phyloP scores from a whole-genome alignment of 1,284 basidiomycete genomes.

The Ceratorhiza oryzae-sativae region DNA sequence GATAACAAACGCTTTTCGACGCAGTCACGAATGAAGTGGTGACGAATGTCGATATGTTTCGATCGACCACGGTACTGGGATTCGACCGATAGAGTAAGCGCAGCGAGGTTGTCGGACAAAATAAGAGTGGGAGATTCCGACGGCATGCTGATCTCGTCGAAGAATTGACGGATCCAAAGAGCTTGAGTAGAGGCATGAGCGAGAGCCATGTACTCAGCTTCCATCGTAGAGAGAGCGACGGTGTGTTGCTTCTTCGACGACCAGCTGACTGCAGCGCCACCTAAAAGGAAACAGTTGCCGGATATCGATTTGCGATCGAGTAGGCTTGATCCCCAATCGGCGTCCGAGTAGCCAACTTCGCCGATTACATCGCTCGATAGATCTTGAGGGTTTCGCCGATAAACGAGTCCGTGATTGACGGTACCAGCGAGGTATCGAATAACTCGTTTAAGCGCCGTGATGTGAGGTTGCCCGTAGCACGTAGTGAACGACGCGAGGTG shows the following conservation, averaged over 20 bases:
- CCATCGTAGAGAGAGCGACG: constrained; percentile 51
- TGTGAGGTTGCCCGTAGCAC: constrained; percentile 50
- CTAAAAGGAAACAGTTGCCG: constrained; percentile 45
- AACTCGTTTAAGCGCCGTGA: constrained; percentile 50
- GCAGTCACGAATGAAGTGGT: constrained; percentile 52
- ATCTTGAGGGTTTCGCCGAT: too few relatives aligned
- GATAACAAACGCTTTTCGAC: constrained; percentile 42
- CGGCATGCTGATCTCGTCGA: constrained; percentile 46
- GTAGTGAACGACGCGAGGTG: constrained; percentile 51
- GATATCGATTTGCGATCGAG: constrained; percentile 43
- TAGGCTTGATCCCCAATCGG: constrained; percentile 26
- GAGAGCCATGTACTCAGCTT: constrained; percentile 55
- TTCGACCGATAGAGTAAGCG: constrained; percentile 52
- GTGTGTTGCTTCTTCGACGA: constrained; percentile 50
- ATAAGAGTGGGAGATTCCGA: constrained; percentile 45
- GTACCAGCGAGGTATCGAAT: constrained; percentile 51
- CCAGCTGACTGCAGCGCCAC: constrained; percentile 51
- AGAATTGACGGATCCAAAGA: constrained; percentile 49
- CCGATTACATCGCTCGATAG: neutral
- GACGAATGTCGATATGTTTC: constrained; percentile 55
- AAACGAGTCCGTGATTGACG: neutral
- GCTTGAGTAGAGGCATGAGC: constrained; percentile 49
- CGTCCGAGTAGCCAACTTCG: constrained; percentile 22
- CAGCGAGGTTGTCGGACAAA: constrained; percentile 52
- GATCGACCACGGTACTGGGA: constrained; percentile 48